phyloP scores from a whole-genome alignment of 441 rosid genomes.

The Populus hybrid region DNA sequence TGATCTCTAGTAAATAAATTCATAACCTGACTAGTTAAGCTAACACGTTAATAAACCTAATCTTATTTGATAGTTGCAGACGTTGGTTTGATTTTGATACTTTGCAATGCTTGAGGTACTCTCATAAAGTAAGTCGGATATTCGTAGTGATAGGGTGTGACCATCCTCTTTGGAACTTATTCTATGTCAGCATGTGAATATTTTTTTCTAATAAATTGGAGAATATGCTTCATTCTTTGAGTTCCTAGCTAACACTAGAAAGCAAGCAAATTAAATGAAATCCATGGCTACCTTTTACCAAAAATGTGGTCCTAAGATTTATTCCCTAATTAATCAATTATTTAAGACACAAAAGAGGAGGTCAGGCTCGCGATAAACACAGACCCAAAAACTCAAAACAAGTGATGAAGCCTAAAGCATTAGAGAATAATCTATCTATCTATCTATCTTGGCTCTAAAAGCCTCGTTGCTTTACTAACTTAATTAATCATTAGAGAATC shows the following conservation, averaged over 20 bases:
- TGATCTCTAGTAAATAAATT: rapidly evolving
- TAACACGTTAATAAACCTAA: too few relatives aligned
- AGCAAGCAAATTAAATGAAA: not conserved
- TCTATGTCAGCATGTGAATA: slow-evolving; percentile 37
- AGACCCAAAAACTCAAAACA: not conserved
- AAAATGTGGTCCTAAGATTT: slow-evolving; percentile 21
- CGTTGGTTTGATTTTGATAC: slow-evolving; percentile 16
- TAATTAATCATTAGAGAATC: too few relatives aligned
- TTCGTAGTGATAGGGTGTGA: slow-evolving; percentile 3
- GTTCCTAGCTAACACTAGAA: not conserved
- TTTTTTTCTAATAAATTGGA: slow-evolving; percentile 11
- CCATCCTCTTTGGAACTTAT: slow-evolving; percentile 33
- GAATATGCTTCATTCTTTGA: slow-evolving; percentile 22
- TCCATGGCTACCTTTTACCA: slow-evolving; percentile 1
- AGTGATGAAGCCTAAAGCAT: not conserved
- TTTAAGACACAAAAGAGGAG: too few relatives aligned
- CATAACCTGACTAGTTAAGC: too few relatives aligned
- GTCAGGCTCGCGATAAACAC: slow-evolving; percentile 15
- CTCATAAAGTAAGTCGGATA: not conserved
- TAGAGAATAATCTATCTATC: too few relatives aligned
- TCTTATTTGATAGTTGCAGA: not conserved
- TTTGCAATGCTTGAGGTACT: slow-evolving; percentile 18
- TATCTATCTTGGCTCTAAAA: too few relatives aligned
- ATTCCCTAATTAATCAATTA: too few relatives aligned
- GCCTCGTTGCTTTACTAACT: too few relatives aligned